These are phyloP conservation scores for Eimeria praecox DNA, from an alignment of 169 alveolate species.

Conservation along the genomic window DNA sequence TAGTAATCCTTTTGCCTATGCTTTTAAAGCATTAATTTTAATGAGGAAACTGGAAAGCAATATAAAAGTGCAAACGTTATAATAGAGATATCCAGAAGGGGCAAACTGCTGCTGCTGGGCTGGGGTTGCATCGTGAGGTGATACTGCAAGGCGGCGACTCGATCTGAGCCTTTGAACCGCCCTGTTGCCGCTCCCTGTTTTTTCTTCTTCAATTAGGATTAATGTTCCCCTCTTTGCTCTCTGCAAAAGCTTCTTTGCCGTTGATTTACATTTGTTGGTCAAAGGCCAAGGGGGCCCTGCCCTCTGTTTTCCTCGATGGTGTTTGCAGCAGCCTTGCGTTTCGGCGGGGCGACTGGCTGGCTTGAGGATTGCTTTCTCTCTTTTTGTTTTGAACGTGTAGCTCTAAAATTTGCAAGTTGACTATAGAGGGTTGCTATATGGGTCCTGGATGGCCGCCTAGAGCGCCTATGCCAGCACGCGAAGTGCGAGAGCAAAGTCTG, in stretches of 20 bases:
- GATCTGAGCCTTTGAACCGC: too few relatives aligned
- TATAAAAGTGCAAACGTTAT: too few relatives aligned
- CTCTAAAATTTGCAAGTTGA: not conserved
- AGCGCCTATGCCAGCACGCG: not conserved
- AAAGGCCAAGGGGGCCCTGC: not conserved
- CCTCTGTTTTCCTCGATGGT: not conserved
- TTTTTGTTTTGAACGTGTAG: too few relatives aligned
- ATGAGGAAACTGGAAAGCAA: too few relatives aligned
- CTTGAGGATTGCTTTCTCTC: not conserved
- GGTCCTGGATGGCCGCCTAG: not conserved
- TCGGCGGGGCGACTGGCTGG: not conserved
- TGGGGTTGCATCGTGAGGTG: too few relatives aligned
- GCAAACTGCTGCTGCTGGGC: too few relatives aligned
- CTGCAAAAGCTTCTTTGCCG: not conserved
- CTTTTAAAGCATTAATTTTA: too few relatives aligned
- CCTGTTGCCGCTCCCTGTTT: too few relatives aligned
- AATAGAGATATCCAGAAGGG: too few relatives aligned
- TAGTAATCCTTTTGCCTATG: too few relatives aligned
- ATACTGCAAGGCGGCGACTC: too few relatives aligned
- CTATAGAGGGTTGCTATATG: not conserved
- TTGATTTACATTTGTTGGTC: not conserved
- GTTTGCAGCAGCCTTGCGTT: not conserved
- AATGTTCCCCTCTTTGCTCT: not conserved
- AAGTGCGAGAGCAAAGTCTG: not conserved
- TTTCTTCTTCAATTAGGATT: not conserved